Evolutionary conservation across 1,139 yeast genomes (phyloP).

Genomic region (Saccharomycopsis hybrid): DNA sequence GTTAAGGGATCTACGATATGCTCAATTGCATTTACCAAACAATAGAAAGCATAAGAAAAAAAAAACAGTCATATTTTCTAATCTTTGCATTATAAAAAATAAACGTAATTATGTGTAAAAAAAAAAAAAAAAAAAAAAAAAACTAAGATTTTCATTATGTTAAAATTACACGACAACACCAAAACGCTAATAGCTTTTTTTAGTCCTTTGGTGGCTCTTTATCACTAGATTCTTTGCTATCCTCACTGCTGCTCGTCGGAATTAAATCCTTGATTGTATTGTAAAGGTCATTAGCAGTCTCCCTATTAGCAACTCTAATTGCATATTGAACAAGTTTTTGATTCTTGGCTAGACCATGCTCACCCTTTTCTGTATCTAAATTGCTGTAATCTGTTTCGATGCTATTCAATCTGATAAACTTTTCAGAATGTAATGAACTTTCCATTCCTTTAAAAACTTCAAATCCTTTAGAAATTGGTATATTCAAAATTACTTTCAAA

Average conservation of each 20-base stretch:
- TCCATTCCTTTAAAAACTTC: conserved; percentile 74
- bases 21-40: conserved; percentile 65
- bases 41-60: too few species aligned
- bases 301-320: conserved; percentile 59
- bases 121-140: too few species aligned
- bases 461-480: conserved; percentile 54
- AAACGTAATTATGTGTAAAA: too few species aligned
- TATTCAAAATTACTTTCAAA: conserved; percentile 73
- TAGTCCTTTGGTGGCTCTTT: too few species aligned
- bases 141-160: too few species aligned
- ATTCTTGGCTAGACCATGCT: conserved; percentile 30
- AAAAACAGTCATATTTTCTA: too few species aligned
- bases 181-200: too few species aligned
- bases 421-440: conserved; percentile 74
- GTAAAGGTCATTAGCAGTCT: conserved; percentile 52
- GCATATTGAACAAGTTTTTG: conserved; percentile 79
- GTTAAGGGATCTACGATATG: conserved; percentile 81
- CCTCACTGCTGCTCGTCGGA: too few species aligned
- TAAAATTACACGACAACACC: too few species aligned
- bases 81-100: conserved; percentile 1
- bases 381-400: conserved; percentile 6
- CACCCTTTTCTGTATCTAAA: too few species aligned
- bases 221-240: too few species aligned
- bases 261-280: conserved; percentile 43
- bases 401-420: conserved; percentile 61